Base-by-base conservation (phyloP, 805 yeast species). In the Saccharomycopsis sp. region DNA sequence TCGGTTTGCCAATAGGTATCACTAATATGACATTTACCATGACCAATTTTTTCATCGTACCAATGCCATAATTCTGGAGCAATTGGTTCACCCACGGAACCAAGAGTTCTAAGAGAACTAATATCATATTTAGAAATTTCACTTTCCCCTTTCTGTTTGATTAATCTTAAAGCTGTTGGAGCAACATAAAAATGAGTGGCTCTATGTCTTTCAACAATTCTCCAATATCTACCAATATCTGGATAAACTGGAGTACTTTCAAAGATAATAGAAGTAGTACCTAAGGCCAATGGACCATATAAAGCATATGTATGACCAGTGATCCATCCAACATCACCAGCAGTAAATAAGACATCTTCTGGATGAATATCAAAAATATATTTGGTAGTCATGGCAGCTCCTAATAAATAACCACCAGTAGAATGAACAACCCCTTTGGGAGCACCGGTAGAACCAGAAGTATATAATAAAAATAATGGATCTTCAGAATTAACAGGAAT, bases 1-100 rank as follows among this genome's bases (percentile, higher is more conserved):
- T 92, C 98, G 29, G 97, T 92, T 69, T 88, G 96, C 98, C 98
- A 92, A 74, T 87, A 87, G 34, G 98, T 92, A 65, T 92, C 98
- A 54, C 85, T 79, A 52, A 89, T 79, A 55, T 87, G 95, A 57
- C 94, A 84, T 58, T 84, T 72, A 45, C 77, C 76, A 54, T 87
- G 81, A 57, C 98, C 98, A 54, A 92, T 79, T 60, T 83, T 74
- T 53, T 84, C 89, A 60, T 83, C 76, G 65, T 92, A 92, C 98
- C 98, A 92, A 61, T 86, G 94, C 97, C 97, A 92, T 51, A 92
- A 78, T 60, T 92, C 98, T 45, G 94, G 86, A 35, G 96, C 94
- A 60, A 89, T 89, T 51, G 98, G 97, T 68, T 92, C 98, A 60
- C 98, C 98, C 37, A 89, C 98, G 14, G 96, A 85, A 45, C 98